These are phyloP conservation scores for Silene latifolia DNA, from an alignment of 148 eudicot genomes.

Conservation along the genomic window DNA sequence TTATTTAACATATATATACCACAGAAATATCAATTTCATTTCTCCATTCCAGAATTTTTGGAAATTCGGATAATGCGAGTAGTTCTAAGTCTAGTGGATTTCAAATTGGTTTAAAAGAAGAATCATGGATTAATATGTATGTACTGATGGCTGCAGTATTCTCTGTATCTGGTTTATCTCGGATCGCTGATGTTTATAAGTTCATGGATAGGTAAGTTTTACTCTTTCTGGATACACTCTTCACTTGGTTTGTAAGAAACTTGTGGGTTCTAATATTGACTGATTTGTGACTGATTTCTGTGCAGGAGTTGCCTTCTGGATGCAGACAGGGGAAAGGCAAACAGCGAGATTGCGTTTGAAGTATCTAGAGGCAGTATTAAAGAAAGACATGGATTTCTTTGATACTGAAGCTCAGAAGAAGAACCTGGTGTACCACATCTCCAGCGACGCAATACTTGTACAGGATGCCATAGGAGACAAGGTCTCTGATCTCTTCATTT, in stretches of 20 bases:
- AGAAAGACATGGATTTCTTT: constrained; percentile 53
- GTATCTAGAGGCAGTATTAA: constrained; percentile 56
- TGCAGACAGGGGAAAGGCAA: constrained; percentile 80
- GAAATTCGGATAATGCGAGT: too few species aligned
- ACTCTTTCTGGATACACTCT: neutral
- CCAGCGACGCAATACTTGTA: constrained; percentile 65
- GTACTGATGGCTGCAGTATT: constrained; percentile 35
- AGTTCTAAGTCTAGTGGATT: too few species aligned
- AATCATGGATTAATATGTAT: neutral
- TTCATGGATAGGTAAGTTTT: constrained; percentile 62
- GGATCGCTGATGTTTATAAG: constrained; percentile 42
- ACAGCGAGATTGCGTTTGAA: constrained; percentile 49
- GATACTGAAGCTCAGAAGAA: constrained; percentile 58
- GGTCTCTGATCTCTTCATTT: constrained; percentile 31
- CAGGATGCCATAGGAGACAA: constrained; percentile 82
- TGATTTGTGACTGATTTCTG: neutral
- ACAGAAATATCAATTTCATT: too few species aligned
- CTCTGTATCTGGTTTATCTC: constrained; percentile 63
- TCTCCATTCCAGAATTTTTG: too few species aligned
- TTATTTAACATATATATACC: too few species aligned
- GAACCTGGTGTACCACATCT: constrained; percentile 52
- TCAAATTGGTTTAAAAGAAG: neutral
- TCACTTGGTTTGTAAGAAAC: neutral
- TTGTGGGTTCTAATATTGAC: neutral
- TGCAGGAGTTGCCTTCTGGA: constrained; percentile 72